A percentile compares a stretch with the other conserved stretches of the same genome.
These are phyloP conservation scores for Sugiyamaella xylanicola DNA, from an alignment of 1,139 yeast species.

Conservation along the genomic window DNA sequence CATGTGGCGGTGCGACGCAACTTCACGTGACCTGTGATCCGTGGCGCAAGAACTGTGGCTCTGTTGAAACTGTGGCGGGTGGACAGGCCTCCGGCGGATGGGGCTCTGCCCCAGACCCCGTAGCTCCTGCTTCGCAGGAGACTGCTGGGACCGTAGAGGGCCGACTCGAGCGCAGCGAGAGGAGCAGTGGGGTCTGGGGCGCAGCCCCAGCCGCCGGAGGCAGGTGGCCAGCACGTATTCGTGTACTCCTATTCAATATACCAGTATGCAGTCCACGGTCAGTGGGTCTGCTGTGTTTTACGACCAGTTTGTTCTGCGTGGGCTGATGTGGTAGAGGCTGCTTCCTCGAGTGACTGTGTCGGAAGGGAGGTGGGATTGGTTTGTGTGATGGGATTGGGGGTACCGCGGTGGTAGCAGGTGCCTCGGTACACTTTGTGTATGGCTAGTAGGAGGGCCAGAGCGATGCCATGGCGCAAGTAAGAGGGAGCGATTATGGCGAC, in stretches of 20 bases:
- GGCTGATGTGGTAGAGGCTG: too few relatives aligned
- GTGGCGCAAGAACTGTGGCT: too few relatives aligned
- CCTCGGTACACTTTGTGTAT: conserved; percentile 38
- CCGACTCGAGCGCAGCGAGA: not conserved
- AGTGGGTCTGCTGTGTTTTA: too few relatives aligned
- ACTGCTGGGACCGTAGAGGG: not conserved
- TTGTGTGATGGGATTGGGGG: too few relatives aligned
- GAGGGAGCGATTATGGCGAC: conserved; percentile 35
- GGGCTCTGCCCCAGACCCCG: conserved; percentile 3
- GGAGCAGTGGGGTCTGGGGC: not conserved
- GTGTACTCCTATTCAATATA: too few relatives aligned
- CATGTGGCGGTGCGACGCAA: not conserved
- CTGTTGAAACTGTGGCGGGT: too few relatives aligned
- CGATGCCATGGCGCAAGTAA: conserved; percentile 34
- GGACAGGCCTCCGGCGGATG: conserved; percentile 1
- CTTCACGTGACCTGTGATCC: not conserved
- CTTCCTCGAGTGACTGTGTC: too few relatives aligned
- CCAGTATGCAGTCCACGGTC: too few relatives aligned
- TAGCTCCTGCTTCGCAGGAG: not conserved
- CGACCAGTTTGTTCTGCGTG: too few relatives aligned
- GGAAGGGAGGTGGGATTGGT: too few relatives aligned
- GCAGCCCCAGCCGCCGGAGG: not conserved
- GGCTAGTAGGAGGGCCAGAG: conserved; percentile 33
- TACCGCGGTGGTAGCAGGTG: too few relatives aligned
- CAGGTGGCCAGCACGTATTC: too few relatives aligned